Percentiles rank a stretch among this genome's conserved stretches.
These are phyloP conservation scores for Rhododendron kiyosumense DNA, from an alignment of 148 eudicot genomes.

Conservation along the genomic window DNA sequence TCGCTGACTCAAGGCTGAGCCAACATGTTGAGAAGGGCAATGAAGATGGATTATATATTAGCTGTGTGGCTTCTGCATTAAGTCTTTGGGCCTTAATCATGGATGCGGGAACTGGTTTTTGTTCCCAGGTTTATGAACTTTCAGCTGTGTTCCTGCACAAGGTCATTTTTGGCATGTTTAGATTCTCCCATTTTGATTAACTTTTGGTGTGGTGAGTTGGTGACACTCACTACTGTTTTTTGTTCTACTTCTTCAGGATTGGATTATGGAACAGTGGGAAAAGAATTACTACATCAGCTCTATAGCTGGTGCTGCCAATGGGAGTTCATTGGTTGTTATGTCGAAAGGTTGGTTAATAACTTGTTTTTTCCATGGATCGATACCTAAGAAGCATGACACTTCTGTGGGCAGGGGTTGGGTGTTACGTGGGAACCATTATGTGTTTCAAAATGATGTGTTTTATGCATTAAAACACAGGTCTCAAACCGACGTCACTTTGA, in stretches of 20 bases:
- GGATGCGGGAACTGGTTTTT: conserved; percentile 88
- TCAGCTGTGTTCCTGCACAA: conserved; percentile 74
- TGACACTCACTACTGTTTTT: conserved; percentile 2
- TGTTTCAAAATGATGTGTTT: neutral
- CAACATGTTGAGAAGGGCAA: conserved; percentile 85
- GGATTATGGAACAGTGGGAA: conserved; percentile 68
- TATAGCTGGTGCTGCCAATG: conserved; percentile 42
- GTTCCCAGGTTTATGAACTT: conserved; percentile 71
- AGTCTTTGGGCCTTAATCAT: conserved; percentile 86
- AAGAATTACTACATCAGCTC: conserved; percentile 42
- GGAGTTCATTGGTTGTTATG: conserved; percentile 47
- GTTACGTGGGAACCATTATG: neutral
- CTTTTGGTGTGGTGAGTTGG: neutral
- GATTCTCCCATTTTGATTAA: neutral
- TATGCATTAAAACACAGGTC: neutral
- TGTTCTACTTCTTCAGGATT: conserved; percentile 38
- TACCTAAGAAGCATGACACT: neutral
- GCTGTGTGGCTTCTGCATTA: conserved; percentile 75
- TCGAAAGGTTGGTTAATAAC: conserved; percentile 37
- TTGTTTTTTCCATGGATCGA: neutral
- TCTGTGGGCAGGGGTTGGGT: neutral
- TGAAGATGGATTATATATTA: conserved; percentile 72
- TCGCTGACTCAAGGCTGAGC: conserved; percentile 68
- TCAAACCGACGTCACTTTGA: neutral
- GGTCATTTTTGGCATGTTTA: conserved; percentile 29